Base-by-base conservation (phyloP, 176 grass and related monocot species). In the Chloris gayana region DNA sequence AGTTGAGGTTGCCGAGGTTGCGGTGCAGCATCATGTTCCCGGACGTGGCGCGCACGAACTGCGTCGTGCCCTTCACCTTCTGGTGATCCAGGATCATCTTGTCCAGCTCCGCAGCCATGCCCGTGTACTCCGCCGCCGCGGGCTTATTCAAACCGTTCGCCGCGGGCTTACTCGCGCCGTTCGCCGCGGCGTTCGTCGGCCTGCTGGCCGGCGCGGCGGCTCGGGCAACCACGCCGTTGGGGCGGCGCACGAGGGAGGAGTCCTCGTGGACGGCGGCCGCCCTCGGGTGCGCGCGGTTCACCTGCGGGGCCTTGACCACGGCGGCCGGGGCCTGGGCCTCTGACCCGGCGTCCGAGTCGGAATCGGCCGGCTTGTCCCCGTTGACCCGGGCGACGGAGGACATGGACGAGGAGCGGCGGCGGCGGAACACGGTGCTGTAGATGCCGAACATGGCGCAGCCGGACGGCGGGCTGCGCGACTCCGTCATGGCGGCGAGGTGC, bases 11-110 rank as follows among this genome's bases (percentile, higher is more conserved):
- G 41, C 95, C 95, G 31, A 98, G 80, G 83, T 94, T 94, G 44
- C 95, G 85, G 41, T 90, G 87, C 51, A 98, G 85, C 95, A 98
- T 98, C 87, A 92, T 87, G 87, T 94, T 94, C 38, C 87, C 92
- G 2, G 95, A 98, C 1, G 95, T 91, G 41, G 87, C 92, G 34
- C 92, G 95, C 62, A 98, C 70, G 51, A 94, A 71, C 50, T 86
- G 79, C n/a, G 77, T 76, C 18, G 87, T 89, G 17, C 87, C 76
- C 64, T 90, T 92, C 22, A 88, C 91, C 46, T 68, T 46, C 70
- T 86, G 89, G 67, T 87, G 85, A 70, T 98, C 87, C 4, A 88
- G 78, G 84, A 98, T 88, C 95, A 98, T 92, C 82, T 78, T 88
- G 74, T 98, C 95, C 9, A 98, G 88, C 82, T 94, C 94, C 5